phyloP scores from a whole-genome alignment of 768 basidiomycete species.

The Panaeolus cyanescens region DNA sequence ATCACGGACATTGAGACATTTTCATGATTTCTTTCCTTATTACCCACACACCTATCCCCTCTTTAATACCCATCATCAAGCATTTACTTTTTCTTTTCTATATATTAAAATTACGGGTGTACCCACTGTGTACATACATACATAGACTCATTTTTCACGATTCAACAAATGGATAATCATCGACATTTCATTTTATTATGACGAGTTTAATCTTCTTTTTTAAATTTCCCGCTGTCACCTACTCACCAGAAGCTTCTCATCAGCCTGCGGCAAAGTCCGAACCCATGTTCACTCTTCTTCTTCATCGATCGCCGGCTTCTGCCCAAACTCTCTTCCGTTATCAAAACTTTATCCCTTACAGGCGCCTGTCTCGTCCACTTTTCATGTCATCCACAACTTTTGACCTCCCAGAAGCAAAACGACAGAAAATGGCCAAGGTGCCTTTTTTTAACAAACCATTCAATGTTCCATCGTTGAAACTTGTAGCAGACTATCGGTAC shows the following conservation, averaged over 20 bases:
- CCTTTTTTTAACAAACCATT: conserved; percentile 3
- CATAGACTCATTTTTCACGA: conserved; percentile 2
- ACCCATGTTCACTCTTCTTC: conserved; percentile 6
- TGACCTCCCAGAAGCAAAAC: conserved; percentile 30
- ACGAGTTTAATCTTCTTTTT: conserved; percentile 1
- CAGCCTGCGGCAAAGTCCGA: conserved; percentile 10
- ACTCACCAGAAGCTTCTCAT: conserved; percentile 1
- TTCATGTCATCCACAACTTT: conserved; percentile 19
- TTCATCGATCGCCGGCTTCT: conserved; percentile 11
- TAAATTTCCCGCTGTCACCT: neutral
- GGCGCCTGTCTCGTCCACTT: conserved; percentile 3
- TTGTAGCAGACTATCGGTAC: conserved; percentile 78
- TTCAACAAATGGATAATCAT: conserved; percentile 13
- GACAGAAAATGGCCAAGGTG: conserved; percentile 43
- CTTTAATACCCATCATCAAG: neutral
- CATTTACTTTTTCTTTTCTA: neutral
- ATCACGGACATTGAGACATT: neutral
- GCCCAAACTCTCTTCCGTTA: conserved; percentile 4
- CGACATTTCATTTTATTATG: conserved; percentile 8
- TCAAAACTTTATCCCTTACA: conserved; percentile 4
- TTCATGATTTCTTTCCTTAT: neutral
- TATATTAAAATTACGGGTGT: neutral
- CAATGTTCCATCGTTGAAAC: conserved; percentile 2
- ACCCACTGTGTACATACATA: neutral
- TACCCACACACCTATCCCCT: neutral